Evolutionary conservation across 2,329 filamentous ascomycete species (phyloP).

Genomic region (Colletotrichum sp.): DNA sequence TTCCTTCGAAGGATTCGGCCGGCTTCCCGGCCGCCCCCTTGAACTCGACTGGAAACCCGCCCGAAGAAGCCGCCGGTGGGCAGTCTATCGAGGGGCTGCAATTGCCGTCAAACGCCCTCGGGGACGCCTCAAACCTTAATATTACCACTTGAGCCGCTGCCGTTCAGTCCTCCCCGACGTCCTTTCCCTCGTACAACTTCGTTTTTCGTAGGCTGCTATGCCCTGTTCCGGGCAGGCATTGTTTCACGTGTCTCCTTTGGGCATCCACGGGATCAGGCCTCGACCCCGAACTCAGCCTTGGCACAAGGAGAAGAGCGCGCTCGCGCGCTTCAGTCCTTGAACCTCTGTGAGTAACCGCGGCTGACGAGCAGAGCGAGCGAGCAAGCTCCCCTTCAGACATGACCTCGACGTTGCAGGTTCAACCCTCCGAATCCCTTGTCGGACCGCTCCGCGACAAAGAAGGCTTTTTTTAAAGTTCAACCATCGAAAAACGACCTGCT

Average conservation of each 20-base stretch:
- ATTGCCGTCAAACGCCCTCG: conserved; percentile 1
- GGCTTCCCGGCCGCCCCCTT: not conserved
- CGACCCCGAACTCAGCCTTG: not conserved
- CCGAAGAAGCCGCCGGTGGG: not conserved
- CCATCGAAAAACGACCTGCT: not conserved
- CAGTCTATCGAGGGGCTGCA: not conserved
- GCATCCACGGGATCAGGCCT: not conserved
- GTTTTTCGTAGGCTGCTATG: not conserved
- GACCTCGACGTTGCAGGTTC: not conserved
- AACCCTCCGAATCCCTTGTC: not conserved
- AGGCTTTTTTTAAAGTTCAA: not conserved
- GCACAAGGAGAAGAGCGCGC: not conserved
- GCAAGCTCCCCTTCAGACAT: not conserved
- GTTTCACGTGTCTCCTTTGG: conserved; percentile 13
- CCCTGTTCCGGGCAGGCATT: not conserved
- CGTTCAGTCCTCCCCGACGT: not conserved
- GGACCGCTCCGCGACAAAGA: conserved; percentile 1
- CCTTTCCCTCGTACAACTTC: not conserved
- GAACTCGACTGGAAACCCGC: not conserved
- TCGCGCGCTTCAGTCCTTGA: not conserved
- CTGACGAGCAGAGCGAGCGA: not conserved
- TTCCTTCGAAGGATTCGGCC: not conserved
- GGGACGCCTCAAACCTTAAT: not conserved
- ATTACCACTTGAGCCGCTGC: not conserved
- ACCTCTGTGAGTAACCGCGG: not conserved